Percentiles rank a stretch among this genome's conserved stretches.
These are phyloP conservation scores for Debaryomyces tyrocola DNA, from an alignment of 805 yeast species.

Conservation along the genomic window DNA sequence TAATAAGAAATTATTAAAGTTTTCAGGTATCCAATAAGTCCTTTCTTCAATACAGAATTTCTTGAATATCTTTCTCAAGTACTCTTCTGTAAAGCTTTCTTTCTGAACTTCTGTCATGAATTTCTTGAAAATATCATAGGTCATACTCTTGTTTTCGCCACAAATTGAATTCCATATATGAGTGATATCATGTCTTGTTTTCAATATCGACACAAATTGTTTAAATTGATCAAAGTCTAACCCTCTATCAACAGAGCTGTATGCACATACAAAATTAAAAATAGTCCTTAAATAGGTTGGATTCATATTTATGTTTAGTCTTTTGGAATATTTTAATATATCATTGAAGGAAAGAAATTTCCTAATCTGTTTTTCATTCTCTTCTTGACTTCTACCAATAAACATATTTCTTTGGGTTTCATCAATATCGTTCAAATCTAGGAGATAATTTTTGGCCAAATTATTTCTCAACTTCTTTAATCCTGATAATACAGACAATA, in stretches of 20 bases:
- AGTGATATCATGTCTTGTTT: constrained; percentile 61
- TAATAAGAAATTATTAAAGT: constrained; percentile 36
- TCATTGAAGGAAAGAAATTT: constrained; percentile 58
- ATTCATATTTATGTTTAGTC: constrained; percentile 74
- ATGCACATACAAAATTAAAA: constrained; percentile 47
- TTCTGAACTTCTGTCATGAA: constrained; percentile 52
- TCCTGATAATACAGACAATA: constrained; percentile 59
- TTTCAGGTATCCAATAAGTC: constrained; percentile 22
- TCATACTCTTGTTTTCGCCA: constrained; percentile 17
- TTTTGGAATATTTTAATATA: constrained; percentile 60
- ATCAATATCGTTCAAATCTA: constrained; percentile 38
- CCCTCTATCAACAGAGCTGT: constrained; percentile 27
- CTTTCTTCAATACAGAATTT: constrained; percentile 21
- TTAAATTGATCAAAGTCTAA: constrained; percentile 75
- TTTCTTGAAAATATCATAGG: constrained; percentile 16
- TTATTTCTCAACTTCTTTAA: constrained; percentile 62
- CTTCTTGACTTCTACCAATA: constrained; percentile 18
- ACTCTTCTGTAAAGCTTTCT: constrained; percentile 35
- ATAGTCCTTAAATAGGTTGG: constrained; percentile 45
- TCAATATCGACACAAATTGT: constrained; percentile 65
- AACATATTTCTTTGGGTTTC: constrained; percentile 25
- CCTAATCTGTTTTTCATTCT: constrained; percentile 19
- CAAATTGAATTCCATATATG: constrained; percentile 46
- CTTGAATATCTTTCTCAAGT: constrained; percentile 27
- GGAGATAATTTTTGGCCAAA: constrained; percentile 56